These are phyloP conservation scores for Acacia melanoxylon DNA, from an alignment of 306 rosid species.

Conservation along the genomic window DNA sequence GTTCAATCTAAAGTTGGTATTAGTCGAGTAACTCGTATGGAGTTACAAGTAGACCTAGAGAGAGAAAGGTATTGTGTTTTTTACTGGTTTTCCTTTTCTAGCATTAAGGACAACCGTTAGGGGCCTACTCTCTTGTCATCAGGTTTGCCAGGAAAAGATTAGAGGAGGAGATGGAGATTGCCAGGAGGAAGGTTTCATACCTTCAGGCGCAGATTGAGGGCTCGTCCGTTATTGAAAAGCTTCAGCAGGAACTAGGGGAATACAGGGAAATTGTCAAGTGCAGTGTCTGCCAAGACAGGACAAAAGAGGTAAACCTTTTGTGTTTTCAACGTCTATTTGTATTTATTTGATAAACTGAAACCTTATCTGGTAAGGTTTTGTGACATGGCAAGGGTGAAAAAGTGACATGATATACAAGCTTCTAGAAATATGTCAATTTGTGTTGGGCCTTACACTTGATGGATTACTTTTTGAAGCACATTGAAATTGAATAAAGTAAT, in stretches of 20 bases:
- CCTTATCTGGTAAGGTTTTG: not conserved
- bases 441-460: not conserved
- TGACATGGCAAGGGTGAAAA: not conserved
- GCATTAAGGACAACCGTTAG: not conserved
- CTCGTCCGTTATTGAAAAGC: constrained; percentile 69
- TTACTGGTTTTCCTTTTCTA: not conserved
- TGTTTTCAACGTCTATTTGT: not conserved
- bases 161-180: constrained; percentile 75
- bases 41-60: constrained; percentile 73
- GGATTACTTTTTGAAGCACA: not conserved
- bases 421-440: not conserved
- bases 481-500: not conserved
- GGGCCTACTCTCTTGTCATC: constrained; percentile 19
- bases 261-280: constrained; percentile 86
- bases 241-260: constrained; percentile 83
- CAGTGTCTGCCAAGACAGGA: constrained; percentile 78
- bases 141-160: constrained; percentile 78
- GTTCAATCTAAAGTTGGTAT: constrained; percentile 57
- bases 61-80: constrained; percentile 68
- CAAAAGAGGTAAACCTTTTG: constrained; percentile 72
- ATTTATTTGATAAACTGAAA: not conserved
- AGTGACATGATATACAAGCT: not conserved
- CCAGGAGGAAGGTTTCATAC: constrained; percentile 59
- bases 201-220: constrained; percentile 73
- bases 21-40: constrained; percentile 55